A percentile compares a stretch with the other conserved stretches of the same genome.
Conservation (phyloP, 352 stramenopile species). For the Elongisporangium undulatum region DNA sequence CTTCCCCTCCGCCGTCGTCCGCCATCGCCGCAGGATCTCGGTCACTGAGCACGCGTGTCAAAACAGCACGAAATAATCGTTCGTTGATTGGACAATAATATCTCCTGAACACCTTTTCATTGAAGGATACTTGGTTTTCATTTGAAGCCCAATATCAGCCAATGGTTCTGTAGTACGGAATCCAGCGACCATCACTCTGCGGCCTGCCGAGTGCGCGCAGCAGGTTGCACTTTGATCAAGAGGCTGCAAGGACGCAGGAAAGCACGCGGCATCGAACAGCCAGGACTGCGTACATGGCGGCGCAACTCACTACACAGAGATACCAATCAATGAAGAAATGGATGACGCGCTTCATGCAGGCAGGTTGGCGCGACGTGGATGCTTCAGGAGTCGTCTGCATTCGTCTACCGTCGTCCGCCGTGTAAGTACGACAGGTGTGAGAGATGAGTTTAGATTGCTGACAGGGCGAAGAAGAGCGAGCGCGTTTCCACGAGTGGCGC, state of each 20-base stretch:
- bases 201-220: neutral
- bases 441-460: too few species aligned
- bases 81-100: neutral
- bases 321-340: too few species aligned
- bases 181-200: neutral
- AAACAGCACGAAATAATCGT: neutral
- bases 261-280: neutral
- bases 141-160: neutral
- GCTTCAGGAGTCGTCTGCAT: too few species aligned
- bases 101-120: neutral
- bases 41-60: neutral
- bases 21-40: neutral
- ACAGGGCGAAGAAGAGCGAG: too few species aligned
- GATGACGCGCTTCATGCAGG: too few species aligned
- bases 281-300: neutral
- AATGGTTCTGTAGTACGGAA: neutral
- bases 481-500: too few species aligned
- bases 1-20: neutral
- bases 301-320: neutral
- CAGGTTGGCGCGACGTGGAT: too few species aligned
- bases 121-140: neutral
- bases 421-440: too few species aligned
- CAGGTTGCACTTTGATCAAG: neutral
- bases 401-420: too few species aligned
- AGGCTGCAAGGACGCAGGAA: neutral